Percentiles rank a stretch among this genome's conserved stretches.
Evolutionary conservation across 805 yeast species (phyloP).

Genomic region (Myxozyma nipponensis): DNA sequence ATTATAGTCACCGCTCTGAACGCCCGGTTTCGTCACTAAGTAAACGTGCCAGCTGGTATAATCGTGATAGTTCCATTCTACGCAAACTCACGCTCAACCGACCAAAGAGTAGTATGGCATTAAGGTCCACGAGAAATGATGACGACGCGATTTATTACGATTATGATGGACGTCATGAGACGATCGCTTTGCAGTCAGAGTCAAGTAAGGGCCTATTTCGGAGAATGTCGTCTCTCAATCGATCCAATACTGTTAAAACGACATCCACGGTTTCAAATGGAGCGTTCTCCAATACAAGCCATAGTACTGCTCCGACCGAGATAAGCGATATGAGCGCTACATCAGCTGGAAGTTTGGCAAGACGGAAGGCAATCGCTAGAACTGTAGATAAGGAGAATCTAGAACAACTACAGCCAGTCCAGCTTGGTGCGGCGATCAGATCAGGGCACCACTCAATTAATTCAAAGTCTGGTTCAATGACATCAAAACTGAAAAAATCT

Average conservation of each 20-base stretch:
- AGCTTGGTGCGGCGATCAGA: conserved; percentile 8
- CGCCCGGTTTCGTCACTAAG: conserved; percentile 1
- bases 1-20: too few relatives aligned
- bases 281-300: conserved; percentile 28
- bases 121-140: neutral
- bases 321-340: conserved; percentile 77
- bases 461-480: conserved; percentile 10
- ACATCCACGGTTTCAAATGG: conserved; percentile 23
- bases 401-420: conserved; percentile 3
- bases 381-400: neutral
- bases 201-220: conserved; percentile 10
- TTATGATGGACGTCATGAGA: neutral
- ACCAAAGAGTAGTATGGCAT: conserved; percentile 23
- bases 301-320: conserved; percentile 33
- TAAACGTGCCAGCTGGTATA: neutral
- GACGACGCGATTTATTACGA: neutral
- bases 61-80: neutral
- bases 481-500: conserved; percentile 34
- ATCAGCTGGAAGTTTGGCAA: conserved; percentile 77
- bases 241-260: conserved; percentile 14
- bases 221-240: conserved; percentile 6
- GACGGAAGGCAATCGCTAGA: conserved; percentile 52
- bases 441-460: conserved; percentile 7
- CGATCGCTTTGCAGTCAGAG: conserved; percentile 1
- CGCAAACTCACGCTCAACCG: conserved; percentile 5